Evolutionary conservation across 768 basidiomycete species (phyloP).

Genomic region (Lactarius psammicola): DNA sequence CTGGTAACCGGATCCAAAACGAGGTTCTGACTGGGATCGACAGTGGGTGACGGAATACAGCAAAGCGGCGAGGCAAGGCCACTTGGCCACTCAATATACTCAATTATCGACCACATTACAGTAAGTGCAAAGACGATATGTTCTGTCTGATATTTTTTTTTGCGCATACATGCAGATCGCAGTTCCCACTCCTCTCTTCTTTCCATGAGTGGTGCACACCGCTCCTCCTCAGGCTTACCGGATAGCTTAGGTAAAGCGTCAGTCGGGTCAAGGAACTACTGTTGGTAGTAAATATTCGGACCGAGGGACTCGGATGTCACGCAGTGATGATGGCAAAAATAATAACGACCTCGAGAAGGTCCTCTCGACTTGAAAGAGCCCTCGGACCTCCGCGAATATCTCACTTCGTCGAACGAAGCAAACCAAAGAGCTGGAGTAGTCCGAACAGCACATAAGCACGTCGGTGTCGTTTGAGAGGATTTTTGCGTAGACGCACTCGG

Average conservation of each 20-base stretch:
- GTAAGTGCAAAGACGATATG: background rate
- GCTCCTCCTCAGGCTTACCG: conserved; percentile 8
- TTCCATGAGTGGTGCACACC: conserved; percentile 6
- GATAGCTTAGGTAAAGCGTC: conserved; percentile 17
- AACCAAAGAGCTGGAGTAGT: conserved; percentile 63
- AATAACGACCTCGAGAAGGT: conserved; percentile 43
- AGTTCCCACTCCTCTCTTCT: background rate
- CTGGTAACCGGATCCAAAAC: background rate
- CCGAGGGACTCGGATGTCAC: background rate
- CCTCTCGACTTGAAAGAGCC: conserved; percentile 38
- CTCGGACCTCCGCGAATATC: conserved; percentile 73
- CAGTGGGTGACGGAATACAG: too few relatives aligned
- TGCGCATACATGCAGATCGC: background rate
- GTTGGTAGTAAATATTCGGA: conserved; percentile 3
- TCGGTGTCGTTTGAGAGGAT: conserved; percentile 73
- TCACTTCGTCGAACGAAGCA: conserved; percentile 66
- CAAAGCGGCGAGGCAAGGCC: too few relatives aligned
- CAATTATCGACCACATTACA: too few relatives aligned
- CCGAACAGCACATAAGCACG: conserved; percentile 74
- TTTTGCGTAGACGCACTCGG: conserved; percentile 64
- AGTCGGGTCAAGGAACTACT: conserved; percentile 20
- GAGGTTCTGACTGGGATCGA: too few relatives aligned
- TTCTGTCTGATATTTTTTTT: background rate
- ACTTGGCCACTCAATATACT: too few relatives aligned
- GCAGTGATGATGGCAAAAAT: background rate